Evolutionary conservation across 2,329 filamentous ascomycete genomes (phyloP).

Genomic region (Emmonsiellopsis sp.): DNA sequence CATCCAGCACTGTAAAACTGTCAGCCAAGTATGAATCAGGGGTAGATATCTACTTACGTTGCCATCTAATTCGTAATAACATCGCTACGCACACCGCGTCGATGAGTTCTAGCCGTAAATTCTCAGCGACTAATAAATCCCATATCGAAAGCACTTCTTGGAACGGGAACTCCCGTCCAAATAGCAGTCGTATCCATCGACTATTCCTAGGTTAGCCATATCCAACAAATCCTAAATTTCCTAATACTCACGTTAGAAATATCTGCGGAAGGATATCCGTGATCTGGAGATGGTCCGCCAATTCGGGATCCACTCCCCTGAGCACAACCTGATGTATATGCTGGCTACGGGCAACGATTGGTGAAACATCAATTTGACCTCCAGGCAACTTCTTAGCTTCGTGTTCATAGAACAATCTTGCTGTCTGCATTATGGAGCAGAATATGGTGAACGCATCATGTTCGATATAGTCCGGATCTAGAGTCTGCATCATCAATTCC

Average conservation of each 20-base stretch:
- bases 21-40: constrained; percentile 1
- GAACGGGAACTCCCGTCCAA: constrained; percentile 88
- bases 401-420: constrained; percentile 79
- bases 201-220: constrained; percentile 33
- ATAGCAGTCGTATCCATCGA: constrained; percentile 87
- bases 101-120: constrained; percentile 68
- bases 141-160: constrained; percentile 75
- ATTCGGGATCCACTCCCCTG: constrained; percentile 68
- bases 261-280: constrained; percentile 94
- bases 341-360: constrained; percentile 77
- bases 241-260: constrained; percentile 67
- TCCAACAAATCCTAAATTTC: not conserved
- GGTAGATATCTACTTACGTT: constrained; percentile 49
- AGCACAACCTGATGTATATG: constrained; percentile 79
- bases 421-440: constrained; percentile 75
- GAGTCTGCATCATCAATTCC: constrained; percentile 51
- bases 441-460: constrained; percentile 88
- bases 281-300: constrained; percentile 68
- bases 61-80: constrained; percentile 85
- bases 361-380: constrained; percentile 43
- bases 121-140: constrained; percentile 85
- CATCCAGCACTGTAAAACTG: constrained; percentile 57
- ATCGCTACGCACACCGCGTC: constrained; percentile 91
- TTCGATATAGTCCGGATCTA: constrained; percentile 69
- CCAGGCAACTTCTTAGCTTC: constrained; percentile 33